Base-by-base conservation (phyloP, 129 eudicot genomes). In the Ambrosia artemisiifolia region DNA sequence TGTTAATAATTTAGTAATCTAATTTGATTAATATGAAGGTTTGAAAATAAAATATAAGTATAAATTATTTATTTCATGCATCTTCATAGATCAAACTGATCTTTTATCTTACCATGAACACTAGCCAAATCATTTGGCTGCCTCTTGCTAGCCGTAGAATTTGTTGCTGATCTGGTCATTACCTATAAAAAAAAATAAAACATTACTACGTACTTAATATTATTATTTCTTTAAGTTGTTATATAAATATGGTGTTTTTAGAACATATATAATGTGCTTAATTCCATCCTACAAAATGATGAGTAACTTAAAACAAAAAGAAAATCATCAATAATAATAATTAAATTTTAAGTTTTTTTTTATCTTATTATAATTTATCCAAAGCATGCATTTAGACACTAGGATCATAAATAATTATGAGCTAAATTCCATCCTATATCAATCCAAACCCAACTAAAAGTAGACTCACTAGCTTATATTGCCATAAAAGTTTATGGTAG, bases 401-500 rank as follows among this genome's bases (percentile, higher is more conserved):
- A 3, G 12, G 13, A 44, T 9, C 49, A 44, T 44, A 11, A 9
- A 44, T 44, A 13, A 14, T 14, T 11, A 14, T 11, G 11, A 9
- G 14, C 6, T 24, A 11, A 56, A 56, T 3, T 20, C 11, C 10
- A 11, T 8, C 3, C 24, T 16, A 24, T 13, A 33, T 56, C 34
- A 24, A 5, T 3, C 0, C n/a, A 11, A 16, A 16, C 16, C 57
- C 28, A 16, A n/a, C 11, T 51, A 17, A 16, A 16, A 51, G 24
- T 16, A n/a, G 18, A 16, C n/a, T 36, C 34, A 11, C 28, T 24
- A 24, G 28, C 28, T 24, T 24, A 51, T 80, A 86, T 73, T 69
- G 85, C 59, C 78, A 87, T 38, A 86, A 46, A 54, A 19, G 33
- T 36, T 8, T 36, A 36, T 36, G 8, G 43, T 7, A 8, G 43